Evolutionary conservation across 352 stramenopile genomes (phyloP).

Genomic region (Pythium guiyangense): DNA sequence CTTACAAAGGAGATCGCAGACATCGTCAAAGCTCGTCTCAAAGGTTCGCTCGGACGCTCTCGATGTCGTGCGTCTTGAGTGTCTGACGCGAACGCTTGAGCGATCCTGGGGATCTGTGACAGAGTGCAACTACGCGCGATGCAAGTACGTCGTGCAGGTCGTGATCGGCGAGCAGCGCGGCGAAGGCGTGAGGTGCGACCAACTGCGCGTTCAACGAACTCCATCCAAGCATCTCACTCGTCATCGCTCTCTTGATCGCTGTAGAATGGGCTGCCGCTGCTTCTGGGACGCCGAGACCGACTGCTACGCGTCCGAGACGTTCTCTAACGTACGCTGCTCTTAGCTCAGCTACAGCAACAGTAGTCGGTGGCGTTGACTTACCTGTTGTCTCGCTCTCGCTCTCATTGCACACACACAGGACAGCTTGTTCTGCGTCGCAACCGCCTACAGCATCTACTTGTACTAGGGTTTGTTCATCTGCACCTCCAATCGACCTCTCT

Average conservation of each 20-base stretch:
- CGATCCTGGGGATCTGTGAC: background rate
- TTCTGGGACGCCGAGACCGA: slow-evolving; percentile 90
- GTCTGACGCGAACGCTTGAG: background rate
- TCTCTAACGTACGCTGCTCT: slow-evolving; percentile 64
- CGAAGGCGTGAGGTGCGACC: slow-evolving; percentile 69
- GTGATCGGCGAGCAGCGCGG: slow-evolving; percentile 88
- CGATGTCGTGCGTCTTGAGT: background rate
- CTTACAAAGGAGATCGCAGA: slow-evolving; percentile 88
- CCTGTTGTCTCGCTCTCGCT: no score
- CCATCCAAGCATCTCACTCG: background rate
- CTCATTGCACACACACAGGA: no score
- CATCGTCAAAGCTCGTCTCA: slow-evolving; percentile 75
- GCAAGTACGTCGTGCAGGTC: slow-evolving; percentile 90
- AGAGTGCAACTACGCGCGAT: slow-evolving; percentile 74
- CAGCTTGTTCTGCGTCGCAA: slow-evolving; percentile 86
- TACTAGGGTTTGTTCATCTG: slow-evolving; percentile 34
- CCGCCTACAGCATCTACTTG: slow-evolving; percentile 86
- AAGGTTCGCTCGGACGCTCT: slow-evolving; percentile 34
- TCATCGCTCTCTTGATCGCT: background rate
- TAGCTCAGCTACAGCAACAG: no score
- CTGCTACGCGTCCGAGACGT: slow-evolving; percentile 87
- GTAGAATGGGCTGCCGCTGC: slow-evolving; percentile 86
- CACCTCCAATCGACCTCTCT: background rate
- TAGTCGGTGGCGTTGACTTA: no score
- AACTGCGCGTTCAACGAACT: background rate